Conservation (phyloP, 2,329 filamentous ascomycete genomes). For the Fusarium vanettenii region DNA sequence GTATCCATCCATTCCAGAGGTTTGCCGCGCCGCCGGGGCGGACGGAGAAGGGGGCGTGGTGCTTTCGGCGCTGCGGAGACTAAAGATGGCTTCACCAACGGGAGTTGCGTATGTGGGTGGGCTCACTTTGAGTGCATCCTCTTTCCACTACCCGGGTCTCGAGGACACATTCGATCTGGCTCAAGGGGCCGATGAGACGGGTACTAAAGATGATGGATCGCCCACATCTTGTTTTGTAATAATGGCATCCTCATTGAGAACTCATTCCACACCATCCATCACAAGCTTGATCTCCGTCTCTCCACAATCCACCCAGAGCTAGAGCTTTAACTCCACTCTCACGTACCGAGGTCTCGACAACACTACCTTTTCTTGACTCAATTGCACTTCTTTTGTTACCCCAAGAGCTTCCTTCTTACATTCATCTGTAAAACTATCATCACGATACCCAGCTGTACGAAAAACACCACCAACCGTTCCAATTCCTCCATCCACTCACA, state of each 20-base stretch:
- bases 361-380: background rate
- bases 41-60: constrained; percentile 16
- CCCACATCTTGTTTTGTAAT: constrained; percentile 1
- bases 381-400: background rate
- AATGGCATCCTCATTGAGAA: constrained; percentile 4
- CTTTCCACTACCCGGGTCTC: background rate
- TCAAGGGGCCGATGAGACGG: constrained; percentile 14
- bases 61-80: constrained; percentile 39
- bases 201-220: constrained; percentile 28
- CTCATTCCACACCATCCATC: background rate
- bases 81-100: constrained; percentile 19
- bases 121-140: background rate
- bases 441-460: background rate
- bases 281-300: constrained; percentile 11
- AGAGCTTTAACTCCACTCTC: constrained; percentile 19
- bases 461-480: background rate
- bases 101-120: constrained; percentile 23
- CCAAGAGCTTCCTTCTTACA: background rate
- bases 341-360: constrained; percentile 21
- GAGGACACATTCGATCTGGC: background rate
- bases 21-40: background rate
- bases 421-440: background rate
- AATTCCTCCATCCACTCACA: background rate
- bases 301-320: background rate
- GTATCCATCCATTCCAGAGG: background rate